Conservation (phyloP, 768 basidiomycete genomes). For the Amanita thiersii region DNA sequence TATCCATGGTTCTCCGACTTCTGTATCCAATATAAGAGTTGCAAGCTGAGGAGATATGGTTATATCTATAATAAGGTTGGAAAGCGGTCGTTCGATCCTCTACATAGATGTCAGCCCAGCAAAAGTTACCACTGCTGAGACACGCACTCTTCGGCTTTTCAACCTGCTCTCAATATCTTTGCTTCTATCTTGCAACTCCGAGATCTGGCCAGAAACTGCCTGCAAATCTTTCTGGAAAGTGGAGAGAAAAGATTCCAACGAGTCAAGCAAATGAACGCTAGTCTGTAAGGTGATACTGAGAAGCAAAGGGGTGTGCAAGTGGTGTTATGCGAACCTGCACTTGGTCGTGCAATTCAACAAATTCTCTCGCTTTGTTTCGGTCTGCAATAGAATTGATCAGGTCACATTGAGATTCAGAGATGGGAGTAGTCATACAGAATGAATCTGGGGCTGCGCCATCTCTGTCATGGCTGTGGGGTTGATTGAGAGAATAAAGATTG, state of each 20-base stretch:
- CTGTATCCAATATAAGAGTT: constrained; percentile 71
- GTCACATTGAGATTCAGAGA: no score
- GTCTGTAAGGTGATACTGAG: constrained; percentile 41
- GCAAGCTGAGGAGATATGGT: constrained; percentile 78
- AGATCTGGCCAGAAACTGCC: constrained; percentile 93
- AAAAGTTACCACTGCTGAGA: constrained; percentile 3
- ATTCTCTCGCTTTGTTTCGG: constrained; percentile 46
- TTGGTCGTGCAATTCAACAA: constrained; percentile 85
- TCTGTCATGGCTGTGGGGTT: no score
- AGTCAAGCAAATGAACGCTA: constrained; percentile 77
- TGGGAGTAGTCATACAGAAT: not conserved
- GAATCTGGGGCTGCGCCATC: no score
- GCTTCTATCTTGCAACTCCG: constrained; percentile 85
- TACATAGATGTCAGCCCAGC: constrained; percentile 19
- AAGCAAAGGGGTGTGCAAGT: not conserved
- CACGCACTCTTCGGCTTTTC: constrained; percentile 72
- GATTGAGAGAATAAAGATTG: no score
- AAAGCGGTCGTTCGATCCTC: constrained; percentile 86
- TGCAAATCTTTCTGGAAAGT: constrained; percentile 94
- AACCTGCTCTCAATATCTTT: constrained; percentile 85
- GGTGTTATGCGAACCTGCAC: constrained; percentile 52
- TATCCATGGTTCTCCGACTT: constrained; percentile 87
- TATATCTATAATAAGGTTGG: constrained; percentile 71
- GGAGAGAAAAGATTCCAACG: constrained; percentile 84
- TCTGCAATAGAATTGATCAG: constrained; percentile 19